Evolutionary conservation across 2,329 filamentous ascomycete species (phyloP), one percentile per base, ranked within the genome.

Genomic region (Xenosphaeropsis pyriputrescens): DNA sequence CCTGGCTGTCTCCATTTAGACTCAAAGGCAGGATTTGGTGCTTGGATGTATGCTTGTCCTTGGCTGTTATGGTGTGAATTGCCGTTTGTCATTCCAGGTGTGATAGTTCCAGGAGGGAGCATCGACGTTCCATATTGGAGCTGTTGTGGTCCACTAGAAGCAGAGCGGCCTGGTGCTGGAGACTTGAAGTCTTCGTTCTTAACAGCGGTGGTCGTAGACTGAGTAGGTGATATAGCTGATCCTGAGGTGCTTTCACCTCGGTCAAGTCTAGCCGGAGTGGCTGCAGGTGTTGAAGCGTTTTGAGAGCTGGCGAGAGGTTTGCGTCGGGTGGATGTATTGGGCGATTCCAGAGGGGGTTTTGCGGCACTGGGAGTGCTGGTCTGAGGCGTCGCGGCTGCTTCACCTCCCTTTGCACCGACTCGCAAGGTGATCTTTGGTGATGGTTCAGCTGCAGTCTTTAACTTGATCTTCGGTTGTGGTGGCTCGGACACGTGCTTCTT

Each of bases 401-500:
- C 65, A 47, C 61, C 72, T 37, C 65, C 66, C 48, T 70, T 71
- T 30, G 67, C 70, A 47, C 74, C 76, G 38, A 85, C 70, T 44
- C 78, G 79, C 35, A 85, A 72, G 15, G 78, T 88, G 39, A 89
- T 76, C 54, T 75, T 81, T 55, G 76, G 77, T 7, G 65, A 56
- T 18, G 52, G 41, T 51, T 55, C 55, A 41, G 61, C 57, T 32
- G 50, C 47, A 40, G 85, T 70, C 56, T 83, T 88, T 39, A 94
- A 66, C 58, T 86, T 93, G 50, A 93, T 81, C 52, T 85, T 85
- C 29, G 81, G 74, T 49, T 79, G 74, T 1, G 71, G 63, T 12
- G 85, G 80, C 56, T 91, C 82, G 35, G 72, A 67, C 14, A 89
- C 82, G 39, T 69, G 69, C 34, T 69, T 69, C 55, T 81, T 85